Conservation (phyloP, 108 stramenopile species). For the Cyclotella atomus region DNA sequence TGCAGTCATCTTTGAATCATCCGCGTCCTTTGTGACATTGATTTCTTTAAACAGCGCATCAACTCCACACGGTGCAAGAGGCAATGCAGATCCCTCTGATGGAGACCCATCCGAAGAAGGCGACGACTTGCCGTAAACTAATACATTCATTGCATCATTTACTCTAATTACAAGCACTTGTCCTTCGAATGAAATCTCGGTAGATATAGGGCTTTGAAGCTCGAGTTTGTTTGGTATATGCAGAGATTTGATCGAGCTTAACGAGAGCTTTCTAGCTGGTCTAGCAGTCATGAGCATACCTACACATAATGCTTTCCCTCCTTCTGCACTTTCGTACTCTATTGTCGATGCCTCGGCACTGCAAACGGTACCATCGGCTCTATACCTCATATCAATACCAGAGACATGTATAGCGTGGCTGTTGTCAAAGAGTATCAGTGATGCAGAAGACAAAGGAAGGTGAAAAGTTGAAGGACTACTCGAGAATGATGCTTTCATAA, state of each 20-base stretch:
- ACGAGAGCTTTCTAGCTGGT: slow-evolving; percentile 15
- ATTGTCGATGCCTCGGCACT: slow-evolving; percentile 7
- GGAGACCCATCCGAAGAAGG: not conserved
- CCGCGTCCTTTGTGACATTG: slow-evolving; percentile 23
- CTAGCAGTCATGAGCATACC: slow-evolving; percentile 18
- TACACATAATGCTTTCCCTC: slow-evolving; percentile 17
- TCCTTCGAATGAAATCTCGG: slow-evolving; percentile 32
- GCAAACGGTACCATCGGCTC: slow-evolving; percentile 27
- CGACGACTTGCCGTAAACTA: slow-evolving; percentile 8
- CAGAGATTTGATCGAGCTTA: slow-evolving; percentile 27
- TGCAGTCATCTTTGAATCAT: slow-evolving; percentile 16
- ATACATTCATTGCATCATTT: slow-evolving; percentile 19
- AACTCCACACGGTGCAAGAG: slow-evolving; percentile 1
- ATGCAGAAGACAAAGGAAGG: slow-evolving; percentile 33
- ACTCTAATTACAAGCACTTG: slow-evolving; percentile 18
- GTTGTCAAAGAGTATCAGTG: slow-evolving; percentile 39
- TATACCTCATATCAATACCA: not conserved
- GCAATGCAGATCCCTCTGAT: not conserved
- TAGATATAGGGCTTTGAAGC: slow-evolving; percentile 21
- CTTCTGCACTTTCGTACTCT: slow-evolving; percentile 14
- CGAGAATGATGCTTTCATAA: not conserved
- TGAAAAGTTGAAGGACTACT: slow-evolving; percentile 33
- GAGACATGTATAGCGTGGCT: not conserved
- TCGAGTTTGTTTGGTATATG: slow-evolving; percentile 22
- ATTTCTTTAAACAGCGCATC: slow-evolving; percentile 14